Conservation (phyloP, 176 grass and related monocot genomes). For the Phyllostachys edulis region DNA sequence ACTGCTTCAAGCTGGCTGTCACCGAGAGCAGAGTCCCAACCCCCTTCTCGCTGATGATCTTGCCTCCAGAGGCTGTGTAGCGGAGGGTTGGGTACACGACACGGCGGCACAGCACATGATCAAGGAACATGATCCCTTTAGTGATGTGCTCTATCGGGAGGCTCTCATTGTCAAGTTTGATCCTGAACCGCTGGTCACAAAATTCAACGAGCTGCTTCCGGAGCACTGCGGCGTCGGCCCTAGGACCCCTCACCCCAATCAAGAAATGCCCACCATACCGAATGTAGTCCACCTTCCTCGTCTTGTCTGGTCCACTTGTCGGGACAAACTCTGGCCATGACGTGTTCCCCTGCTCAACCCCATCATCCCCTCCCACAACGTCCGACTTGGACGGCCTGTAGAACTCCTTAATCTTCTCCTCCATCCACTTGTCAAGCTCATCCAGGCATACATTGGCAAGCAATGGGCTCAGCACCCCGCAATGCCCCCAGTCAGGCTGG, state of each 20-base stretch:
- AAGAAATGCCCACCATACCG: slow-evolving; percentile 89
- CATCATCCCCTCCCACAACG: slow-evolving; percentile 56
- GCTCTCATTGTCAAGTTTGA: slow-evolving; percentile 91
- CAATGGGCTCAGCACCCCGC: slow-evolving; percentile 72
- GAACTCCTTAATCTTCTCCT: slow-evolving; percentile 81
- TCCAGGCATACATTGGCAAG: slow-evolving; percentile 83
- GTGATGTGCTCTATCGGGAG: slow-evolving; percentile 94
- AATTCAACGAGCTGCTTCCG: slow-evolving; percentile 90
- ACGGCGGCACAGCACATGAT: slow-evolving; percentile 87
- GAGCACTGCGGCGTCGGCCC: slow-evolving; percentile 78
- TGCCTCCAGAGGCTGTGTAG: slow-evolving; percentile 86
- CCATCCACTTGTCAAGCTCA: slow-evolving; percentile 92
- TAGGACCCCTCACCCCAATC: slow-evolving; percentile 76
- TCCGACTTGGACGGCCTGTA: slow-evolving; percentile 84
- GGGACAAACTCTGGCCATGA: slow-evolving; percentile 97
- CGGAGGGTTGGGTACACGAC: slow-evolving; percentile 94
- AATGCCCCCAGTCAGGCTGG: slow-evolving; percentile 86
- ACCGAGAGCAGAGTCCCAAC: slow-evolving; percentile 92
- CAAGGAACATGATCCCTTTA: slow-evolving; percentile 97
- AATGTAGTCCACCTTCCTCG: slow-evolving; percentile 87
- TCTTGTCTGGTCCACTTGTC: slow-evolving; percentile 92
- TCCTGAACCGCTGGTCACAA: slow-evolving; percentile 71
- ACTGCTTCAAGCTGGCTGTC: slow-evolving; percentile 90
- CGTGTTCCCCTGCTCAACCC: slow-evolving; percentile 72
- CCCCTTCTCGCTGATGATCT: slow-evolving; percentile 99